A percentile compares a stretch with the other conserved stretches of the same genome.
Conservation (phyloP, 1,139 yeast species). For the Blastobotrys aristatus region DNA sequence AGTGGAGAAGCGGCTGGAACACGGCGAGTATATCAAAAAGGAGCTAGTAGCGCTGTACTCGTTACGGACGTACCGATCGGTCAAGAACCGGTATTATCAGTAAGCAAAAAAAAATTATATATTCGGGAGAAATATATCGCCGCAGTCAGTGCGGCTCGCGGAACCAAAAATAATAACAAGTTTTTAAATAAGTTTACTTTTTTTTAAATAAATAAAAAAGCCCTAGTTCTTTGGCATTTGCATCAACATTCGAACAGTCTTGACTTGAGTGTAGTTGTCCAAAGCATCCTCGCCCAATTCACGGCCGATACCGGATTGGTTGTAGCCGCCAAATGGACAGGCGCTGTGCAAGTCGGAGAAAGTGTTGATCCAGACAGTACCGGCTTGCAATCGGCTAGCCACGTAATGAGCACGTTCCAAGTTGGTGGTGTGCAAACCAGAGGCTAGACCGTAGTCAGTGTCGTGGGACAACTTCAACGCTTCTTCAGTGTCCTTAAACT, state of each 20-base stretch:
- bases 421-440: constrained; percentile 72
- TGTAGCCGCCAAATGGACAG: constrained; percentile 78
- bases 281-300: constrained; percentile 87
- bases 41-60: constrained; percentile 35
- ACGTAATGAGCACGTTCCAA: constrained; percentile 57
- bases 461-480: constrained; percentile 66
- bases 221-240: too few relatives aligned
- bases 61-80: constrained; percentile 33
- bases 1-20: constrained; percentile 29
- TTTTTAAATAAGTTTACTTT: too few relatives aligned
- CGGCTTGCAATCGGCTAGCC: constrained; percentile 65
- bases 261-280: constrained; percentile 72
- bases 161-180: too few relatives aligned
- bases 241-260: constrained; percentile 50
- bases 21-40: constrained; percentile 37
- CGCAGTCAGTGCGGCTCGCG: too few relatives aligned
- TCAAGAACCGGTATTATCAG: constrained; percentile 33
- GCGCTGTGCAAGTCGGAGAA: constrained; percentile 76
- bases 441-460: constrained; percentile 77
- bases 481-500: constrained; percentile 68
- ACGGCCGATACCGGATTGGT: constrained; percentile 84
- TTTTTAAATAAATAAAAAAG: too few relatives aligned
- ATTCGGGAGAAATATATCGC: too few relatives aligned
- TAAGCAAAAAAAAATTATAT: too few relatives aligned
- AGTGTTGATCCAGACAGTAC: constrained; percentile 78